Percentiles rank a stretch among this genome's conserved stretches.
Evolutionary conservation across 768 basidiomycete species (phyloP).

Genomic region (Suillus decipiens): DNA sequence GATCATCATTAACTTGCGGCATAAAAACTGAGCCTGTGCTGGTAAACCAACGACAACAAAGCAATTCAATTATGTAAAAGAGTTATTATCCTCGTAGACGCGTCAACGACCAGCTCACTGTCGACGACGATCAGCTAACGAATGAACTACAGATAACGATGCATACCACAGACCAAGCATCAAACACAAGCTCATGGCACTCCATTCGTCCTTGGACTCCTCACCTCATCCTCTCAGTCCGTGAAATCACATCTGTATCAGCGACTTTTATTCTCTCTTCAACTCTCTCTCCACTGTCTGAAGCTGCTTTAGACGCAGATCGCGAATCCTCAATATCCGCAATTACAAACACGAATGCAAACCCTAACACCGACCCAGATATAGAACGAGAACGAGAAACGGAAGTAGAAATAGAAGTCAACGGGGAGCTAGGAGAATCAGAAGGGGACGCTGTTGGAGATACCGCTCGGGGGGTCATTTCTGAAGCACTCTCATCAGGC

Average conservation of each 20-base stretch:
- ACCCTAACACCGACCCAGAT: not conserved
- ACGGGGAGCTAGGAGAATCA: not conserved
- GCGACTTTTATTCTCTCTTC: constrained; percentile 77
- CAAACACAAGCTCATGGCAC: constrained; percentile 52
- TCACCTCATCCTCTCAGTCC: constrained; percentile 67
- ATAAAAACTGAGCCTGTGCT: no score
- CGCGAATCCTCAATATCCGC: not conserved
- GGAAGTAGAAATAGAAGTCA: not conserved
- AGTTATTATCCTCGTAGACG: not conserved
- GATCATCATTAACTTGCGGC: no score
- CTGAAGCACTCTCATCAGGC: constrained; percentile 62
- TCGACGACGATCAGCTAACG: not conserved
- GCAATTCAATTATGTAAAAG: not conserved
- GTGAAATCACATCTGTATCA: constrained; percentile 79
- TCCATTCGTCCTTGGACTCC: constrained; percentile 77
- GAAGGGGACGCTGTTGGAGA: constrained; percentile 36
- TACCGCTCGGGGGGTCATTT: constrained; percentile 48
- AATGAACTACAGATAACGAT: constrained; percentile 21
- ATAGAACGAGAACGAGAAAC: not conserved
- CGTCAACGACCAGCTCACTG: not conserved
- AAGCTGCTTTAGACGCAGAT: constrained; percentile 30
- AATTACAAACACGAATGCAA: not conserved
- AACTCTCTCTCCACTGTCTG: constrained; percentile 30
- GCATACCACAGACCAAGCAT: constrained; percentile 11
- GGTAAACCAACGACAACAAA: not conserved